Conservation (phyloP, 139 green algal genomes). For the Picochlorum sp. region DNA sequence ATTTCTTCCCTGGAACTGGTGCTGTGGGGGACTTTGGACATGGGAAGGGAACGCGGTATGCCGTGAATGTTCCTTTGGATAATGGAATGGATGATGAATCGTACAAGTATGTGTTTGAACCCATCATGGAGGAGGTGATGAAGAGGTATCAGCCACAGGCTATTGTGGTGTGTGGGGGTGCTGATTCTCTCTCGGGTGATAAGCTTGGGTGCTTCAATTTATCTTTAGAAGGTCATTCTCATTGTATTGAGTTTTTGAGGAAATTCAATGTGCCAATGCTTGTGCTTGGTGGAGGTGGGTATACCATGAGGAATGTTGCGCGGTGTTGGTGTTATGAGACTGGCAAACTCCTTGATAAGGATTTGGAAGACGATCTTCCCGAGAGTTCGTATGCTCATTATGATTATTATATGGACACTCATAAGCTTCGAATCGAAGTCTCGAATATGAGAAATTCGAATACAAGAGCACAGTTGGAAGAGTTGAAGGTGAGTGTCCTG, state of each 20-base stretch:
- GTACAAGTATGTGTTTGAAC: constrained; percentile 88
- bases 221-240: constrained; percentile 74
- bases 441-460: constrained; percentile 94
- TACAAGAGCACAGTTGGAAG: constrained; percentile 62
- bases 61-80: constrained; percentile 85
- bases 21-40: constrained; percentile 70
- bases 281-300: constrained; percentile 89
- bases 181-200: constrained; percentile 91
- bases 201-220: constrained; percentile 99
- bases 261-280: constrained; percentile 90
- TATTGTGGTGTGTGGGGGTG: constrained; percentile 94
- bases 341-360: constrained; percentile 67
- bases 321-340: constrained; percentile 99
- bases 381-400: constrained; percentile 39
- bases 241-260: constrained; percentile 94
- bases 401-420: constrained; percentile 86
- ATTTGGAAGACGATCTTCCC: constrained; percentile 65
- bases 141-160: constrained; percentile 91
- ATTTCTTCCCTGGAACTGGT: constrained; percentile 97
- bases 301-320: constrained; percentile 98
- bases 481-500: constrained; percentile 54
- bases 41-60: constrained; percentile 75
- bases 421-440: constrained; percentile 67
- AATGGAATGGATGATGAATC: constrained; percentile 95
- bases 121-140: constrained; percentile 89